Percentiles rank a stretch among this genome's conserved stretches.
These are phyloP conservation scores for Wallacemonas sp. DNA, from an alignment of 208 protist genomes.

Conservation along the genomic window DNA sequence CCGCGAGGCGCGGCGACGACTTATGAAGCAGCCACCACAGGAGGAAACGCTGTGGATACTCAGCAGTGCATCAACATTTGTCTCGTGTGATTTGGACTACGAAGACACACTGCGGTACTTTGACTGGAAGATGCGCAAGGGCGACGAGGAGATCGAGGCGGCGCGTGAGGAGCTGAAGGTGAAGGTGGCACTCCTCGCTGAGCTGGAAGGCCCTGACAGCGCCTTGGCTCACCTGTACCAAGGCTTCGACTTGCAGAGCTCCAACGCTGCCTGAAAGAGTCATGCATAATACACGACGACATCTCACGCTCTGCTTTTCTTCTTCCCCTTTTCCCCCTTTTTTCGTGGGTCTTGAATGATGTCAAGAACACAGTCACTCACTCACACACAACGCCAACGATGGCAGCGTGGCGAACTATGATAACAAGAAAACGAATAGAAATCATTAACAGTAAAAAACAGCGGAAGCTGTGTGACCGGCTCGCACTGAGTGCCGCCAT, in stretches of 20 bases:
- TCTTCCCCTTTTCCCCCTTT: neutral
- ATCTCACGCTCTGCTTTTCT: neutral
- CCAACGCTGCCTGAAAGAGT: conserved; percentile 9
- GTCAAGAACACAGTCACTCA: too few relatives aligned
- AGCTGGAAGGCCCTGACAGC: conserved; percentile 77
- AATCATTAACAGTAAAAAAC: too few relatives aligned
- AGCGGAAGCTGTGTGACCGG: too few relatives aligned
- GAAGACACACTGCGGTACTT: conserved; percentile 58
- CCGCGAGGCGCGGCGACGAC: conserved; percentile 62
- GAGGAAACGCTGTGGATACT: conserved; percentile 76
- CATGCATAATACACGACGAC: neutral
- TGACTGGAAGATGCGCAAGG: conserved; percentile 53
- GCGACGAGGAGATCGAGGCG: conserved; percentile 58
- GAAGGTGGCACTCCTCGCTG: conserved; percentile 75
- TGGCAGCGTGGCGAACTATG: too few relatives aligned
- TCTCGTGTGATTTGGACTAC: conserved; percentile 61
- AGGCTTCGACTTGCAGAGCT: conserved; percentile 68
- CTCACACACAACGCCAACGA: too few relatives aligned
- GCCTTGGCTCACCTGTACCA: conserved; percentile 63
- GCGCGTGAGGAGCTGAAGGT: conserved; percentile 69
- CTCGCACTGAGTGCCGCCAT: too few relatives aligned
- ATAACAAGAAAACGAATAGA: too few relatives aligned
- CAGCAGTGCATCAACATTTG: conserved; percentile 78
- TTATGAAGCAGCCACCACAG: conserved; percentile 29
- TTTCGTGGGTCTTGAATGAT: neutral